phyloP scores from a whole-genome alignment of 2,329 filamentous ascomycete genomes.

The Pseudonectria buxi region DNA sequence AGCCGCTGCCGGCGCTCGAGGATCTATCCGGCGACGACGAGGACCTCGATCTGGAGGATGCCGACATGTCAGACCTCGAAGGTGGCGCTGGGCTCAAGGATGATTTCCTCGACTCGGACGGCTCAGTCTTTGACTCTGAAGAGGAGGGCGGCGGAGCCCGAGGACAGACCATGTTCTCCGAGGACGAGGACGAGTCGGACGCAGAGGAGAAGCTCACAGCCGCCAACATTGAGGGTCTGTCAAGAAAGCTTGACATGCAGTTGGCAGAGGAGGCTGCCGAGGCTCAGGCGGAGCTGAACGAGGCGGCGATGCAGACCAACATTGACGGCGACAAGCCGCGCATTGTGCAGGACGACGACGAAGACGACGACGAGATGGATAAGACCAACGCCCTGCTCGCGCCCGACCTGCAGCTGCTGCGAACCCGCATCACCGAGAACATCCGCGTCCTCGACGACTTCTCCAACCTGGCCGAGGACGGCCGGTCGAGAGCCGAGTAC shows the following conservation, averaged over 20 bases:
- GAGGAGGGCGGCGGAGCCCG: slow-evolving; percentile 47
- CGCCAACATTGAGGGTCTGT: slow-evolving; percentile 91
- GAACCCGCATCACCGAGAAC: slow-evolving; percentile 85
- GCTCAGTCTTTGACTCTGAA: slow-evolving; percentile 68
- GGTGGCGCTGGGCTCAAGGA: slow-evolving; percentile 40
- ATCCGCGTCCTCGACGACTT: slow-evolving; percentile 89
- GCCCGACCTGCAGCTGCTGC: slow-evolving; percentile 82
- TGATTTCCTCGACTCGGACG: slow-evolving; percentile 52
- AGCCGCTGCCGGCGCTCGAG: slow-evolving; percentile 35
- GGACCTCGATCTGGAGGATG: slow-evolving; percentile 37
- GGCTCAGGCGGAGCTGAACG: slow-evolving; percentile 77
- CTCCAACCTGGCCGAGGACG: slow-evolving; percentile 69
- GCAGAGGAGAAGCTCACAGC: slow-evolving; percentile 86
- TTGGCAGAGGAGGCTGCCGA: slow-evolving; percentile 72
- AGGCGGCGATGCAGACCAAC: slow-evolving; percentile 85
- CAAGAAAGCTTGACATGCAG: slow-evolving; percentile 74
- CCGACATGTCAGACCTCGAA: slow-evolving; percentile 35
- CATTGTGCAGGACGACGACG: slow-evolving; percentile 56
- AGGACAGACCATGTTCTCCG: slow-evolving; percentile 74
- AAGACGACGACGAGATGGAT: slow-evolving; percentile 53
- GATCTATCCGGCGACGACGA: slow-evolving; percentile 40
- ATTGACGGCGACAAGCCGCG: slow-evolving; percentile 71
- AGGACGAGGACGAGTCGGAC: slow-evolving; percentile 85
- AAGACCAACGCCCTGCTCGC: slow-evolving; percentile 63
- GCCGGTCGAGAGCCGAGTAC: slow-evolving; percentile 81